Percentiles rank a stretch among this genome's conserved stretches.
Evolutionary conservation across 345 rosid species (phyloP).

Genomic region (Pistacia vera): DNA sequence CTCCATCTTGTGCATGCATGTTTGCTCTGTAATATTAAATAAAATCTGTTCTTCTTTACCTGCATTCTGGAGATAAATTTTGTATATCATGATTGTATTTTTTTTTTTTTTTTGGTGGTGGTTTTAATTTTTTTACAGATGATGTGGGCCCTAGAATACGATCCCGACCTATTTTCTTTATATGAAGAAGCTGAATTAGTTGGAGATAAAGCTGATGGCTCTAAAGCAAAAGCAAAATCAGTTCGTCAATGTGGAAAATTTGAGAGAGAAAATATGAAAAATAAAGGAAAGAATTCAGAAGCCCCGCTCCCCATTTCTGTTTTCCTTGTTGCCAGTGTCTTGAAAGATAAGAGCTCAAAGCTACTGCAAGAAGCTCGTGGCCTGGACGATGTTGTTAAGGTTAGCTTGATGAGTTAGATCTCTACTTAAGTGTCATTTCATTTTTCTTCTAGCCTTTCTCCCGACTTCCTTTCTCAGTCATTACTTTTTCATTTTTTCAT

Average conservation of each 20-base stretch:
- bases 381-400: constrained; percentile 96
- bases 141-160: constrained; percentile 99
- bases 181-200: constrained; percentile 66
- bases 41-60: background rate
- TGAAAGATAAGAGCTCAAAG: constrained; percentile 91
- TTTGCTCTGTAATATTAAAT: background rate
- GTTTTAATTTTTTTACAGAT: constrained; percentile 53
- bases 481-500: too few species aligned
- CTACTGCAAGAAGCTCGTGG: constrained; percentile 87
- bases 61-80: background rate
- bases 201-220: constrained; percentile 50
- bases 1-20: background rate
- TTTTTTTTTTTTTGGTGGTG: constrained; percentile 8
- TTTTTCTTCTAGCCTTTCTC: background rate
- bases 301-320: constrained; percentile 90
- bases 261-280: constrained; percentile 86
- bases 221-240: constrained; percentile 63
- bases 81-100: constrained; percentile 1
- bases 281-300: constrained; percentile 48
- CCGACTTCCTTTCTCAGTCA: background rate
- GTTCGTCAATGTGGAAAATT: constrained; percentile 77
- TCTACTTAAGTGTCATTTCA: too few species aligned
- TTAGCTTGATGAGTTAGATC: constrained; percentile 22
- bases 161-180: constrained; percentile 72
- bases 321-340: constrained; percentile 95